phyloP scores from a whole-genome alignment of 2,329 filamentous ascomycete species.

The Lasiodiplodia hormozganensis region DNA sequence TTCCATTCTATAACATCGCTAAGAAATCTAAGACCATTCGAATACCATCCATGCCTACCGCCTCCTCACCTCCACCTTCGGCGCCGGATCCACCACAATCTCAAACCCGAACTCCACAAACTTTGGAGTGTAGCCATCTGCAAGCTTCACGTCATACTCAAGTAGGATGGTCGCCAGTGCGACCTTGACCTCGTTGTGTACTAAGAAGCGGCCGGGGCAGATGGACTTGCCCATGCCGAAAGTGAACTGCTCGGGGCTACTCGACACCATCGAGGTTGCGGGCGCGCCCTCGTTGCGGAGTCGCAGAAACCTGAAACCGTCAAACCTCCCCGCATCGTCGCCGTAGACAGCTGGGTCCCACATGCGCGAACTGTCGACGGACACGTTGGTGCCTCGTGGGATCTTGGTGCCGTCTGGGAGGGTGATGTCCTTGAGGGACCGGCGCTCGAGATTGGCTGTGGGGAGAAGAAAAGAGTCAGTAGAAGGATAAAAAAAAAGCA shows the following conservation, averaged over 20 bases:
- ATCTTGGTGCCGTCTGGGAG: slow-evolving; percentile 33
- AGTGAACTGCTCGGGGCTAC: slow-evolving; percentile 1
- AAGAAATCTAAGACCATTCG: no score
- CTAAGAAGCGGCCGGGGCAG: slow-evolving; percentile 44
- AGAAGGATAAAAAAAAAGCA: neutral
- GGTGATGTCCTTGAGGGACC: slow-evolving; percentile 29
- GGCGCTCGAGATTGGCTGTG: slow-evolving; percentile 32
- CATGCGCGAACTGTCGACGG: slow-evolving; percentile 25
- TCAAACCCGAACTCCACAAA: slow-evolving; percentile 19
- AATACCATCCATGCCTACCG: no score
- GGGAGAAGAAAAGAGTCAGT: neutral
- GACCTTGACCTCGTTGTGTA: slow-evolving; percentile 43
- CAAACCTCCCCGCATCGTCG: slow-evolving; percentile 27
- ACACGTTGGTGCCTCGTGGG: slow-evolving; percentile 30
- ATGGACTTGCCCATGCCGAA: slow-evolving; percentile 42
- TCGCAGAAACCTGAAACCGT: slow-evolving; percentile 29
- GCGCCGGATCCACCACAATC: slow-evolving; percentile 3
- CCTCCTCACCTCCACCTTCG: slow-evolving; percentile 5
- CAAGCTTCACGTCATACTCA: slow-evolving; percentile 38
- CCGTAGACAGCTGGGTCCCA: slow-evolving; percentile 27
- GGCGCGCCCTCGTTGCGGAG: slow-evolving; percentile 1
- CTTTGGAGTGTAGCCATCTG: neutral
- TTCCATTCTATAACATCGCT: no score
- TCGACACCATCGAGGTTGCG: neutral
- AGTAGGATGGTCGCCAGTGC: slow-evolving; percentile 38